These are phyloP conservation scores for Metschnikowia lachancei DNA, from an alignment of 805 yeast species.

Conservation along the genomic window DNA sequence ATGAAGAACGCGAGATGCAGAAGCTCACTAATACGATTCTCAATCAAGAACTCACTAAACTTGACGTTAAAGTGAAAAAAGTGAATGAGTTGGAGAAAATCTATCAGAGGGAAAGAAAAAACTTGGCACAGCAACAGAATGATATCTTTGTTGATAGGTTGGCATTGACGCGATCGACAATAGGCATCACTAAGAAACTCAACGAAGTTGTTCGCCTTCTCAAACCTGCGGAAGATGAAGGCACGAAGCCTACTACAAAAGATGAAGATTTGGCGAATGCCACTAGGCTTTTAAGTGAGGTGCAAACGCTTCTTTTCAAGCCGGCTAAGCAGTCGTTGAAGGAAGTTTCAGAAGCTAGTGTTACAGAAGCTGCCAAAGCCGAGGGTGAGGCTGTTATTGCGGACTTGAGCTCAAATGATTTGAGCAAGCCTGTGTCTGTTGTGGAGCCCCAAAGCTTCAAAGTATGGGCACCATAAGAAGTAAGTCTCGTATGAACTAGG, in stretches of 20 bases:
- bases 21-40: constrained; percentile 55
- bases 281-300: constrained; percentile 28
- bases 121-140: constrained; percentile 59
- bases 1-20: constrained; percentile 76
- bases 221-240: constrained; percentile 11
- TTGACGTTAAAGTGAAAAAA: constrained; percentile 60
- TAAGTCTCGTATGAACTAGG: too few species aligned
- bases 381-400: constrained; percentile 6
- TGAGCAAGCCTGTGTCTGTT: constrained; percentile 34
- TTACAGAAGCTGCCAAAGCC: constrained; percentile 3
- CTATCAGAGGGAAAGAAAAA: constrained; percentile 60
- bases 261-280: constrained; percentile 13
- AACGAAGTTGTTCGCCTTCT: constrained; percentile 29
- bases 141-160: constrained; percentile 64
- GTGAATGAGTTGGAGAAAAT: constrained; percentile 62
- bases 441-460: constrained; percentile 43
- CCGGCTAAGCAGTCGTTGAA: constrained; percentile 30
- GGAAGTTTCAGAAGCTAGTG: constrained; percentile 14
- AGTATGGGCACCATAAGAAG: constrained; percentile 42
- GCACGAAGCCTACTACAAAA: constrained; percentile 9
- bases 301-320: constrained; percentile 32
- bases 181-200: constrained; percentile 48
- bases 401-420: constrained; percentile 4
- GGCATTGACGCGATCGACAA: constrained; percentile 60
- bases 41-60: constrained; percentile 59